Conservation (phyloP, 2,329 filamentous ascomycete species). For the Fusarium sp. region DNA sequence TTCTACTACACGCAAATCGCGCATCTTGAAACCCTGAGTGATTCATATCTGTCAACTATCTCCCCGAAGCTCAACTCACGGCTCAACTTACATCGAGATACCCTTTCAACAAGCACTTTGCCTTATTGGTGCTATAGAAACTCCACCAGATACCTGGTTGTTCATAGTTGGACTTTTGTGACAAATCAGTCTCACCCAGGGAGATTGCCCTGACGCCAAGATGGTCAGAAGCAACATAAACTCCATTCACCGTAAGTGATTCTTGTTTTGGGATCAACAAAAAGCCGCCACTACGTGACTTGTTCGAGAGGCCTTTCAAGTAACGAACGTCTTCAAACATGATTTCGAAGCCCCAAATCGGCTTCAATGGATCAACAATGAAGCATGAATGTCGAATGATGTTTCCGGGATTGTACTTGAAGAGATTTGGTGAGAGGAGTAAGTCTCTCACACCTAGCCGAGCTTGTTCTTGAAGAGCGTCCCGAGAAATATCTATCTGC, state of each 20-base stretch:
- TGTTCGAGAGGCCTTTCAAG: background rate
- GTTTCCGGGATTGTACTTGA: background rate
- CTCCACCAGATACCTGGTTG: slow-evolving; percentile 15
- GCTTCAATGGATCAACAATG: background rate
- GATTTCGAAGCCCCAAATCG: background rate
- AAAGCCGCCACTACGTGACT: background rate
- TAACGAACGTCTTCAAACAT: background rate
- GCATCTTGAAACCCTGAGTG: slow-evolving; percentile 13
- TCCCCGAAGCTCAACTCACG: no score
- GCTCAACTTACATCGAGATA: slow-evolving; percentile 3
- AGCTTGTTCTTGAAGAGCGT: slow-evolving; percentile 4
- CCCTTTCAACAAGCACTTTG: background rate
- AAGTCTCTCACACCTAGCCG: background rate
- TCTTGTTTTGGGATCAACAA: background rate
- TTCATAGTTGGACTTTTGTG: background rate
- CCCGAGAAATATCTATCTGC: background rate
- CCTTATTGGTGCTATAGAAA: background rate
- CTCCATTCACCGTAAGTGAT: no score
- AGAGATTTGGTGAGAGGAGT: background rate
- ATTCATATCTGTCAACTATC: background rate
- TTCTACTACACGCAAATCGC: slow-evolving; percentile 2
- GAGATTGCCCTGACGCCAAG: background rate
- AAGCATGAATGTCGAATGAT: background rate
- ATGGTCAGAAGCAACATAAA: slow-evolving; percentile 7
- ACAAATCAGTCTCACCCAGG: background rate